A percentile compares a stretch with the other conserved stretches of the same genome.
phyloP scores from a whole-genome alignment of 495 filamentous ascomycete species.

The Neurospora cerealis region DNA sequence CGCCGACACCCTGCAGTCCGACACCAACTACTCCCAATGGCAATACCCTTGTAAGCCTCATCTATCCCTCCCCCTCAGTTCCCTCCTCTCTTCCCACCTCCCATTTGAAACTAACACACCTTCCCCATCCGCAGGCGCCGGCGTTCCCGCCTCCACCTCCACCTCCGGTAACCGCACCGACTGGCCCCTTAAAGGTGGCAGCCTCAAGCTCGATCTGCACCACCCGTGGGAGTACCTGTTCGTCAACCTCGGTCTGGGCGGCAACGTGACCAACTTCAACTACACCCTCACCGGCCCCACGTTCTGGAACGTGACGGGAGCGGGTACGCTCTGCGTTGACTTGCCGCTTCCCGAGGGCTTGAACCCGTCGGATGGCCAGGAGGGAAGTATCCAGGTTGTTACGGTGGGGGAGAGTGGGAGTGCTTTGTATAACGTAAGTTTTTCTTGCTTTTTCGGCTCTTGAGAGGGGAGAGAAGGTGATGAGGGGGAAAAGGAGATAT shows the following conservation, averaged over 20 bases:
- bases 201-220: conserved; percentile 39
- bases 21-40: conserved; percentile 40
- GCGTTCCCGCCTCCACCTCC: conserved; percentile 34
- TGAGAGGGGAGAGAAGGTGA: background rate
- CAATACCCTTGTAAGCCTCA: conserved; percentile 43
- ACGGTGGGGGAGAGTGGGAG: conserved; percentile 38
- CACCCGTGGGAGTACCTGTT: conserved; percentile 50
- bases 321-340: conserved; percentile 49
- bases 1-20: conserved; percentile 33
- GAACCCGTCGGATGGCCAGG: conserved; percentile 35
- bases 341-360: conserved; percentile 34
- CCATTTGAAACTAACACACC: conserved; percentile 1
- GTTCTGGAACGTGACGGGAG: conserved; percentile 50
- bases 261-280: conserved; percentile 47
- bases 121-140: conserved; percentile 35
- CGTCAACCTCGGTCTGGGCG: conserved; percentile 53
- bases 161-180: conserved; percentile 42
- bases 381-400: conserved; percentile 48
- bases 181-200: conserved; percentile 50
- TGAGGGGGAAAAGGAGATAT: background rate
- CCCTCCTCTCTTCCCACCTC: background rate
- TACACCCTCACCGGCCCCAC: conserved; percentile 38
- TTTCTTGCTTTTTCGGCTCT: background rate
- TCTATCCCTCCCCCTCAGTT: background rate
- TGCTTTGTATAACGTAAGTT: conserved; percentile 52